Evolutionary conservation across 2,329 filamentous ascomycete genomes (phyloP), one percentile per base, ranked within the genome.

Genomic region (Teratosphaeria destructans): DNA sequence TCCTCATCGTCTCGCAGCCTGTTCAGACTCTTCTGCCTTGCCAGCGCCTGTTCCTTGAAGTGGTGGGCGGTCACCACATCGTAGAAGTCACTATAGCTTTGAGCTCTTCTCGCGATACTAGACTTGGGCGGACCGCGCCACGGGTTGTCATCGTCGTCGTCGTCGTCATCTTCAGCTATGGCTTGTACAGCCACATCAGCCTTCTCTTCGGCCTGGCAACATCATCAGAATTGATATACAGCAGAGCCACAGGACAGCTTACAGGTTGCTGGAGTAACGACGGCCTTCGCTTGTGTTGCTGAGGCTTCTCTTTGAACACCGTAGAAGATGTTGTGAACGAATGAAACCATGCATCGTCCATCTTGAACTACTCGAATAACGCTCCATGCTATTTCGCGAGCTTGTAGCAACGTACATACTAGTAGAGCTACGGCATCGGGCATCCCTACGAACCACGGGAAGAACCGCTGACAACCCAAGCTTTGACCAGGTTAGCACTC

Each of bases 321-420:
- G 82, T 75, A 59, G 87, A 83, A 29, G 87, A 82, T 64, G 89
- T 83, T 10, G 68, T 69, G 70, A 90, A 86, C 71, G 82, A 74
- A 67, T 74, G 89, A 76, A 92, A 90, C 88, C 89, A 93, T 34
- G 87, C 85, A 74, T 93, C 89, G 74, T 93, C 89, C 72, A 74
- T 74, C 32, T 26, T 57, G 12, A 37, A 53, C 47, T 16, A 8
- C 39, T 19, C 12, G 5, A 49, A 19, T 7, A 49, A 19, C 2
- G n/a, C 43, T 49, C n/a, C 19, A 23, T 19, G n/a, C 43, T 19
- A 4, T 19, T 23, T 6, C 5, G 43, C n/a, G 16, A 19, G 23
- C 19, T 49, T n/a, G 19, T 49, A 11, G 16, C 8, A n/a, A 10
- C n/a, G 43, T 49, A 19, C 43, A 49, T 49, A n/a, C 43, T 23